Base-by-base conservation (phyloP, 371 early-diverging fungal species). In the Rhizopus arrhizus region DNA sequence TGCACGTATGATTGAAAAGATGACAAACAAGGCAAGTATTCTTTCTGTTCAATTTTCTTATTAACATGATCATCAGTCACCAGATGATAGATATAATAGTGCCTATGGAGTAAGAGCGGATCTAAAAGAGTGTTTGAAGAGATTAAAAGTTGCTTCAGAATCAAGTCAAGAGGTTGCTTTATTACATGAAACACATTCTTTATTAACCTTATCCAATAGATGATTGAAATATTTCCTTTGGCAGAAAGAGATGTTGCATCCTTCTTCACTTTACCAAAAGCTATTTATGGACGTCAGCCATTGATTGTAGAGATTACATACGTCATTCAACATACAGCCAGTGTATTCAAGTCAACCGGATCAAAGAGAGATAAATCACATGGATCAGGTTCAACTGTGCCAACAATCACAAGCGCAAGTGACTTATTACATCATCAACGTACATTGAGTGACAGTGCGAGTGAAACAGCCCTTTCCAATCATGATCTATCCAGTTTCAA, bases 21-120 rank as follows among this genome's bases (percentile, higher is more conserved):
- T 85, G 83, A 83, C 83, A 5, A 68, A 71, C 43, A 85, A 85
- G 73, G 85, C 80, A 64, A 56, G 28, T 59, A 13, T 35, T 40
- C 15, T 47, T 35, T 56, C n/a, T 33, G 43, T 57, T 33, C 32
- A 43, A n/a, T 36, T 12, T 9, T 61, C 9, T 29, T 43, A 29
- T 13, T 50, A 22, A n/a, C 41, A 28, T 7, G 42, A 11, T 13
- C 9, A 56, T 15, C 61, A 85, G 85, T 78, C 82, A 51, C 85
- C 85, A 2, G 83, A 78, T 48, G 79, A 78, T 53, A 68, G 85
- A 43, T 85, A 85, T 52, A 78, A 70, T 32, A 85, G 79, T 58
- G 83, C 85, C 2, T 76, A 65, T 58, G 85, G 85, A 11, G 65
- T 85, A 34, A 70, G 77, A 31, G 74, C 81, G 13, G 85, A 85